Evolutionary conservation across 371 early-diverging fungal genomes (phyloP).

Genomic region (Gilbertella persicaria): DNA sequence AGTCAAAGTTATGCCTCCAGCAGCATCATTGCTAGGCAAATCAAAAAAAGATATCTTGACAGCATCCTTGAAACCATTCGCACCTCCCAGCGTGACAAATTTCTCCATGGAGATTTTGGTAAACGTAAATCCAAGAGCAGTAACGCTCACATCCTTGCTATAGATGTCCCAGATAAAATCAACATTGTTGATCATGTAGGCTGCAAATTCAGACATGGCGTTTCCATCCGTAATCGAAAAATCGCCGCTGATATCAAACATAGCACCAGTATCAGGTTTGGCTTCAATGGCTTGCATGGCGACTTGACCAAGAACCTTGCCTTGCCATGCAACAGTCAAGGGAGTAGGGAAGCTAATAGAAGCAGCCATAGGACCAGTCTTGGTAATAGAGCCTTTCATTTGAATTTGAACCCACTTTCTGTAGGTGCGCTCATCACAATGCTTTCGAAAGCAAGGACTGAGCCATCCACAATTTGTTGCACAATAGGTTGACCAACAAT

Average conservation of each 20-base stretch:
- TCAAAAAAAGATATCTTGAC: conserved; percentile 57
- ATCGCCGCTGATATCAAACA: conserved; percentile 44
- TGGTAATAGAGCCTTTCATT: conserved; percentile 56
- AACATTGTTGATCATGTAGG: conserved; percentile 57
- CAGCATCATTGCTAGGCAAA: conserved; percentile 58
- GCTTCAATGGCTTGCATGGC: conserved; percentile 50
- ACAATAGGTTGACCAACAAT: conserved; percentile 63
- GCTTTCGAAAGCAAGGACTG: conserved; percentile 51
- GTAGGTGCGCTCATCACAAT: conserved; percentile 53
- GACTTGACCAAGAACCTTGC: conserved; percentile 46
- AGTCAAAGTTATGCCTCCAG: conserved; percentile 56
- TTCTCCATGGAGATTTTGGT: conserved; percentile 58
- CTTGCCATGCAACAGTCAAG: conserved; percentile 56
- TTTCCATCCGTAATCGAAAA: conserved; percentile 47
- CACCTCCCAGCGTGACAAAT: conserved; percentile 54
- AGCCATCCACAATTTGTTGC: conserved; percentile 54
- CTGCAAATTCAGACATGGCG: conserved; percentile 53
- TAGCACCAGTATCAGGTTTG: conserved; percentile 48
- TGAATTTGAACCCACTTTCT: conserved; percentile 52
- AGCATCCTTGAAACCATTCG: conserved; percentile 54
- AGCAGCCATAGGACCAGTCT: conserved; percentile 68
- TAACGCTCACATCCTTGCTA: conserved; percentile 51
- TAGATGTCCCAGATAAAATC: conserved; percentile 59
- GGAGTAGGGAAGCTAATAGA: conserved; percentile 53
- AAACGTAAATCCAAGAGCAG: conserved; percentile 59